phyloP scores from a whole-genome alignment of 495 filamentous ascomycete genomes.

The Rhypophila decipiens region DNA sequence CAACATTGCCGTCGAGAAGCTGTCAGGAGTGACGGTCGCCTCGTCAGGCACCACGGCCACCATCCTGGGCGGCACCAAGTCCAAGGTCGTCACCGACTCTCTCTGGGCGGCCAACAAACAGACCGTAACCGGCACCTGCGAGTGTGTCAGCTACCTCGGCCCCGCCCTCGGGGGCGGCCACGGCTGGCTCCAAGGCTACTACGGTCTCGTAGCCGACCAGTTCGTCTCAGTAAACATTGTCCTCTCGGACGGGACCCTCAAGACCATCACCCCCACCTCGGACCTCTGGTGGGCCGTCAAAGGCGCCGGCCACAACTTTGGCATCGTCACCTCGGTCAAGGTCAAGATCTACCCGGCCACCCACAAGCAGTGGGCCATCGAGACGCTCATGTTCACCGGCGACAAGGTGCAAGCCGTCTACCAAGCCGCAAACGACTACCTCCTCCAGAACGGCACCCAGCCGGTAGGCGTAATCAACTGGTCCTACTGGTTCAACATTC shows the following conservation, averaged over 20 bases:
- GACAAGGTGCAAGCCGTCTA: slow-evolving; percentile 46
- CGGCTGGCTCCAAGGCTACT: slow-evolving; percentile 50
- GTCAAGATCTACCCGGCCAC: slow-evolving; percentile 39
- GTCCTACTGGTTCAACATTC: slow-evolving; percentile 44
- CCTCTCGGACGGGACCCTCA: slow-evolving; percentile 46
- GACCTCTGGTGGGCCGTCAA: slow-evolving; percentile 53
- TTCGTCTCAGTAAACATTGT: slow-evolving; percentile 49
- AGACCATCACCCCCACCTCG: slow-evolving; percentile 30
- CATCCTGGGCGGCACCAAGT: slow-evolving; percentile 44
- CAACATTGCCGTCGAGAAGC: slow-evolving; percentile 36
- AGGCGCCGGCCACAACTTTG: slow-evolving; percentile 60
- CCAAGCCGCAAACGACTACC: slow-evolving; percentile 36
- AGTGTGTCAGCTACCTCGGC: slow-evolving; percentile 50
- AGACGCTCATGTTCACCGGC: slow-evolving; percentile 39
- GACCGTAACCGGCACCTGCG: slow-evolving; percentile 46
- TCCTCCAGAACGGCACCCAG: slow-evolving; percentile 33
- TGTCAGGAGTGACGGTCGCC: slow-evolving; percentile 36
- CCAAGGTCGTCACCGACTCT: slow-evolving; percentile 25
- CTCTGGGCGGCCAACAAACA: slow-evolving; percentile 33
- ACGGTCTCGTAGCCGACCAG: slow-evolving; percentile 57
- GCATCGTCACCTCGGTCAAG: slow-evolving; percentile 48
- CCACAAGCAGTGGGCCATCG: slow-evolving; percentile 34
- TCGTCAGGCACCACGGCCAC: slow-evolving; percentile 40
- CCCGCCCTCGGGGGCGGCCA: slow-evolving; percentile 57
- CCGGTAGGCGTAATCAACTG: slow-evolving; percentile 41